Conservation (phyloP, 441 rosid genomes). For the California macrophylla region DNA sequence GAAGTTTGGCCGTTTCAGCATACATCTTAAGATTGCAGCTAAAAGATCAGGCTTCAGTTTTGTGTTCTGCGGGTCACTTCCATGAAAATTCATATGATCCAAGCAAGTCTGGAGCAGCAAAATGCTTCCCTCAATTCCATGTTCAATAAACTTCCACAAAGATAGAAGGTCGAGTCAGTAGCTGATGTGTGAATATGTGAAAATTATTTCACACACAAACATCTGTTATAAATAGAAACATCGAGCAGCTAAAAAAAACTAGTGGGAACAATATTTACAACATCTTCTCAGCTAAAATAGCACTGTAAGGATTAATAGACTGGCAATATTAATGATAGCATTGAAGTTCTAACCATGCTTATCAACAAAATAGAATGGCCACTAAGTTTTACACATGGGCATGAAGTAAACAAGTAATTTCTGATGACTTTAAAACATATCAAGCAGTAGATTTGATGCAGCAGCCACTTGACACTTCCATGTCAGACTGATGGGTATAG, state of each 20-base stretch:
- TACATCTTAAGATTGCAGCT: slow-evolving; percentile 44
- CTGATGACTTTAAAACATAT: neutral
- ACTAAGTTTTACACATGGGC: neutral
- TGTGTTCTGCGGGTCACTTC: slow-evolving; percentile 30
- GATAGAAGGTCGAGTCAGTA: slow-evolving; percentile 6
- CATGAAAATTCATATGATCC: slow-evolving; percentile 40
- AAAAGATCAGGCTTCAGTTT: slow-evolving; percentile 43
- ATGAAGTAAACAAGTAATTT: neutral
- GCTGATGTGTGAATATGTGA: neutral
- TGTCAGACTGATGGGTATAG: neutral
- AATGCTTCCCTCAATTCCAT: slow-evolving; percentile 53
- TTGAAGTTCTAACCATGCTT: neutral
- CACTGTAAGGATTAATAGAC: neutral
- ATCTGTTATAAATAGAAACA: neutral
- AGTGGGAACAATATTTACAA: neutral
- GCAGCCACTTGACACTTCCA: neutral
- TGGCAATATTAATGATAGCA: neutral
- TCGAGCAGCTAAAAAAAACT: neutral
- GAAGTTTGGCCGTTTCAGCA: slow-evolving; percentile 53
- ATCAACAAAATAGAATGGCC: neutral
- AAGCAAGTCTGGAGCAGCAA: slow-evolving; percentile 54
- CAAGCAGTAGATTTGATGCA: neutral
- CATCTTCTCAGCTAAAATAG: neutral
- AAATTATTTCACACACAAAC: neutral
- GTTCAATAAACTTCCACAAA: slow-evolving; percentile 46